Conservation (phyloP, 1,284 basidiomycete species). For the Melampsora abietis-canadensis region DNA sequence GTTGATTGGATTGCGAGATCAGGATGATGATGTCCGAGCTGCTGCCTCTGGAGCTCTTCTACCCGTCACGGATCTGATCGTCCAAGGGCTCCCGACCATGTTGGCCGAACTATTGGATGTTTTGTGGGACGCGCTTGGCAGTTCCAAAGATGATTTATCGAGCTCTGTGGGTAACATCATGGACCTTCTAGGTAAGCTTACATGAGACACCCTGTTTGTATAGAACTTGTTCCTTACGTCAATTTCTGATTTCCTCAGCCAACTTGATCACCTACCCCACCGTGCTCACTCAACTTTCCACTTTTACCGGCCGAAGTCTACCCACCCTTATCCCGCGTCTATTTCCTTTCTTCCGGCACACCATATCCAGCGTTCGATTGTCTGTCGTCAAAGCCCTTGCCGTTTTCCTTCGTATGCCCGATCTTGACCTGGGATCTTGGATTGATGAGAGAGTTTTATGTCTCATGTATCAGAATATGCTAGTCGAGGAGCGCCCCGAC, state of each 20-base stretch:
- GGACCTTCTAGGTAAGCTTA: conserved; percentile 75
- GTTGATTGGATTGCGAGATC: conserved; percentile 70
- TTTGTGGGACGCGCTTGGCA: conserved; percentile 83
- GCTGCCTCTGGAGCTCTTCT: conserved; percentile 89
- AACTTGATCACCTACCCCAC: conserved; percentile 75
- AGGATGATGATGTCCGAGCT: conserved; percentile 93
- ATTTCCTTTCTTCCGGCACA: conserved; percentile 97
- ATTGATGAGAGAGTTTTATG: conserved; percentile 72
- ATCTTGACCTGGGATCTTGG: conserved; percentile 73
- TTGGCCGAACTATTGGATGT: conserved; percentile 71
- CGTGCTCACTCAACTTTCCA: conserved; percentile 72
- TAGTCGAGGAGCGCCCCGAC: conserved; percentile 84
- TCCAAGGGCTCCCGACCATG: conserved; percentile 64
- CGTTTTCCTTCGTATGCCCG: conserved; percentile 75
- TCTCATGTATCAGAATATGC: conserved; percentile 87
- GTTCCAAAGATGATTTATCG: conserved; percentile 94
- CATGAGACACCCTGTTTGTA: conserved; percentile 11
- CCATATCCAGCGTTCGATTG: conserved; percentile 86
- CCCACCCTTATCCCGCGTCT: conserved; percentile 77
- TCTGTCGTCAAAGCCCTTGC: conserved; percentile 86
- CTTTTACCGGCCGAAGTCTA: conserved; percentile 67
- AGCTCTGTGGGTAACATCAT: conserved; percentile 96
- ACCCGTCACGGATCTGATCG: conserved; percentile 77
- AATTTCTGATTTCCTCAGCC: conserved; percentile 56
- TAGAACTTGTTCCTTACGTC: conserved; percentile 25